phyloP scores from a whole-genome alignment of 73 alveolate species.

The Tetrahymena malaccensis region DNA sequence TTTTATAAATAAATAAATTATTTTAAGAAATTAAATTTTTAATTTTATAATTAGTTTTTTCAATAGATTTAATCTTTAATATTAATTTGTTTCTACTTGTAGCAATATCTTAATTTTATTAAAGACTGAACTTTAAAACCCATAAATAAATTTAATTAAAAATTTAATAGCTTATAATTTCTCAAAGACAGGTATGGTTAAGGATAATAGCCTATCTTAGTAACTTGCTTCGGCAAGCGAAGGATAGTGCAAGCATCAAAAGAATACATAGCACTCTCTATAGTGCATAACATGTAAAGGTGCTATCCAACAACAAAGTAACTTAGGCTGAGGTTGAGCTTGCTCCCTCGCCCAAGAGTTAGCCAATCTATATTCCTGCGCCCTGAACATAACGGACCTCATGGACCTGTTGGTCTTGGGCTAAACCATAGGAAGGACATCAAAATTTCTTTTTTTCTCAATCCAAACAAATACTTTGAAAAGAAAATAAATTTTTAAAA shows the following conservation, averaged over 20 bases:
- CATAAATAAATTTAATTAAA: background rate
- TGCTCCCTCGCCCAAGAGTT: conserved; percentile 1
- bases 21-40: too few species aligned
- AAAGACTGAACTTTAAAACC: background rate
- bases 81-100: background rate
- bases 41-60: too few species aligned
- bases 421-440: conserved; percentile 1
- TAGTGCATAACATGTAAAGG: background rate
- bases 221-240: background rate
- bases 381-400: background rate
- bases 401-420: background rate
- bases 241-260: background rate
- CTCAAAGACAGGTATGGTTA: background rate
- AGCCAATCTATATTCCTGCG: conserved; percentile 1
- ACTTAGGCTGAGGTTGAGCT: background rate
- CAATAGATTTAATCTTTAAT: background rate
- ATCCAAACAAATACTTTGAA: too few species aligned
- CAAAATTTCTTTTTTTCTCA: background rate
- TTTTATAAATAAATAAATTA: too few species aligned
- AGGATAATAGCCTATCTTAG: background rate
- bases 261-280: background rate
- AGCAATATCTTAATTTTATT: background rate
- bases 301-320: background rate
- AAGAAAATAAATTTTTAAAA: too few species aligned
- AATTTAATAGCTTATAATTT: background rate